Percentiles rank a stretch among this genome's conserved stretches.
Evolutionary conservation across 176 grass and related monocot species (phyloP).

Genomic region (Carex kokanica): DNA sequence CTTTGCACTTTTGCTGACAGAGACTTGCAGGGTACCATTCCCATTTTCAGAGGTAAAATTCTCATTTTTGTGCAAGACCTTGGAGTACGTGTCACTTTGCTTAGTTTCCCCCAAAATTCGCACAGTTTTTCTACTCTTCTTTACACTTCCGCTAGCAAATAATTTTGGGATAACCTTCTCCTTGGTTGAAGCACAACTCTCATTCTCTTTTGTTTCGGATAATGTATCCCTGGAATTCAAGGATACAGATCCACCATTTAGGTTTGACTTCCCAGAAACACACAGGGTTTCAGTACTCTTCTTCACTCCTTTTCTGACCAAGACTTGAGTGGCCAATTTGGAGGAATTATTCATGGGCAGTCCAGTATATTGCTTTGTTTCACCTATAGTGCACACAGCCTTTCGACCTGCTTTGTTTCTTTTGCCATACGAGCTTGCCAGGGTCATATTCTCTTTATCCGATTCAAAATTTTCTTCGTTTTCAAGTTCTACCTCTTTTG

Average conservation of each 20-base stretch:
- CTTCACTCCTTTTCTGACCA: not conserved
- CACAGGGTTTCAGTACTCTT: not conserved
- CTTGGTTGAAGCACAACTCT: constrained; percentile 18
- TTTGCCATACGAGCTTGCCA: constrained; percentile 31
- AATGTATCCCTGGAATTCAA: not conserved
- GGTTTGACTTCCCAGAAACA: constrained; percentile 27
- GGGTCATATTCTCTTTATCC: constrained; percentile 54
- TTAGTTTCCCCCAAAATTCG: constrained; percentile 16
- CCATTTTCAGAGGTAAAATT: constrained; percentile 2
- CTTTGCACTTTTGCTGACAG: not conserved
- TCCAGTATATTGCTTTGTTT: not conserved
- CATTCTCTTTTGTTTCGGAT: constrained; percentile 9
- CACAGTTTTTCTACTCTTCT: constrained; percentile 11
- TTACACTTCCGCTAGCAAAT: constrained; percentile 5
- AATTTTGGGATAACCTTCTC: not conserved
- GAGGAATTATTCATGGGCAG: not conserved
- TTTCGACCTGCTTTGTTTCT: constrained; percentile 20
- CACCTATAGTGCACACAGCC: constrained; percentile 6
- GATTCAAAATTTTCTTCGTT: constrained; percentile 37
- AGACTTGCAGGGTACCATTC: constrained; percentile 24
- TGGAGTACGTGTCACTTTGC: not conserved
- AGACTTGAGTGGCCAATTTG: not conserved
- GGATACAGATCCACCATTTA: constrained; percentile 24
- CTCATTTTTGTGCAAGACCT: not conserved
- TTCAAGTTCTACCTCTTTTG: constrained; percentile 27